Percentiles rank a stretch among this genome's conserved stretches.
Evolutionary conservation across 1,284 basidiomycete species (phyloP).

Genomic region (Tilletia caries): DNA sequence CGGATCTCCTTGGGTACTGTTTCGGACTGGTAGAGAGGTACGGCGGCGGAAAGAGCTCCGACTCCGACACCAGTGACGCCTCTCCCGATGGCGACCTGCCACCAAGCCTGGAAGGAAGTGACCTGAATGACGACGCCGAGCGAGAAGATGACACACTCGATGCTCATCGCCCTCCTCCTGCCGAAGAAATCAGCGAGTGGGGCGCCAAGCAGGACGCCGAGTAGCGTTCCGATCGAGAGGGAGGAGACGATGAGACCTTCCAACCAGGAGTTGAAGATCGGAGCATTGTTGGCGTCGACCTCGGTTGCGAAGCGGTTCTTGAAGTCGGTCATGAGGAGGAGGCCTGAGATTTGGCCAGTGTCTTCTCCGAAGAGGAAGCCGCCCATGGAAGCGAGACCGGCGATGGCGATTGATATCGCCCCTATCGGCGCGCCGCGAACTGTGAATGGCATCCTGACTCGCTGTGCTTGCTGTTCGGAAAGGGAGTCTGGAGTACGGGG

Average conservation of each 20-base stretch:
- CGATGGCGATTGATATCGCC: slow-evolving; percentile 54
- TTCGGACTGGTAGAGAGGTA: slow-evolving; percentile 73
- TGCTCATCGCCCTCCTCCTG: slow-evolving; percentile 67
- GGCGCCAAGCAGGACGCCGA: slow-evolving; percentile 49
- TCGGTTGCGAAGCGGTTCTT: slow-evolving; percentile 62
- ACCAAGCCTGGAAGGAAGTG: slow-evolving; percentile 49
- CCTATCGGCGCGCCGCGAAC: slow-evolving; percentile 9
- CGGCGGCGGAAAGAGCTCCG: slow-evolving; percentile 63
- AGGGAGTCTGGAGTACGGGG: not conserved
- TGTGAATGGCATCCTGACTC: not conserved
- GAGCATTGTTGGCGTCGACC: slow-evolving; percentile 56
- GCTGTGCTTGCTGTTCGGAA: not conserved
- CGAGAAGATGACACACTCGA: slow-evolving; percentile 66
- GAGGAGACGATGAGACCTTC: slow-evolving; percentile 67
- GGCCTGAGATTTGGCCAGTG: slow-evolving; percentile 74
- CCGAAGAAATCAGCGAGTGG: slow-evolving; percentile 65
- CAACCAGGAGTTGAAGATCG: slow-evolving; percentile 54
- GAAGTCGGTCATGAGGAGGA: slow-evolving; percentile 73
- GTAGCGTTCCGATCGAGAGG: slow-evolving; percentile 57
- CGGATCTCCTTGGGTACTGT: slow-evolving; percentile 73
- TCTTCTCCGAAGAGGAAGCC: slow-evolving; percentile 71
- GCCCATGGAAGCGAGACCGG: slow-evolving; percentile 70
- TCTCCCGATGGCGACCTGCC: slow-evolving; percentile 63
- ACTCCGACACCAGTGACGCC: slow-evolving; percentile 60
- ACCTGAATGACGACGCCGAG: slow-evolving; percentile 66